phyloP scores from a whole-genome alignment of 352 stramenopile genomes.

The Globisporangium polare region DNA sequence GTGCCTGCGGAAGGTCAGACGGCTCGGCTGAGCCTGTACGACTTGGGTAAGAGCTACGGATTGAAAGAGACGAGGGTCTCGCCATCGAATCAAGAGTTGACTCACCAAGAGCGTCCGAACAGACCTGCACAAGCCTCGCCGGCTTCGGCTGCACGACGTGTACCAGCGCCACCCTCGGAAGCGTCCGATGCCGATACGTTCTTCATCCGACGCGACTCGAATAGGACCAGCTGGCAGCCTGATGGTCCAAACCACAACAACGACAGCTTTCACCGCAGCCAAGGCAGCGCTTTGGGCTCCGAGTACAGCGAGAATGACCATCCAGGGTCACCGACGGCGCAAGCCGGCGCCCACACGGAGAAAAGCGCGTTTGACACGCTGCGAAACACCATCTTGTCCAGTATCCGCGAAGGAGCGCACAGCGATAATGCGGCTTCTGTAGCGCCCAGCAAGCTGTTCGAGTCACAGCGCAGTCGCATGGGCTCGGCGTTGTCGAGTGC shows the following conservation, averaged over 20 bases:
- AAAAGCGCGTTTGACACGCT: constrained; percentile 13
- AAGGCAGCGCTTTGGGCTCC: constrained; percentile 1
- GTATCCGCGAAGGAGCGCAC: constrained; percentile 5
- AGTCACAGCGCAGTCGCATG: neutral
- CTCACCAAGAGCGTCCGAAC: neutral
- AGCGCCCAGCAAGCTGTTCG: neutral
- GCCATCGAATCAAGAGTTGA: neutral
- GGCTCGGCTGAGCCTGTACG: constrained; percentile 34
- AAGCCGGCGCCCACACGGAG: neutral
- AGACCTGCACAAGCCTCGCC: neutral
- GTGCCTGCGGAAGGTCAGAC: constrained; percentile 15
- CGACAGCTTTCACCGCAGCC: neutral
- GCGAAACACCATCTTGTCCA: constrained; percentile 18
- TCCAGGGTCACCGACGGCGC: neutral
- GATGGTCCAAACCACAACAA: neutral
- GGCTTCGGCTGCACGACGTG: neutral
- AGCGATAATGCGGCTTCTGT: neutral
- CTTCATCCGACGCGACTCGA: constrained; percentile 21
- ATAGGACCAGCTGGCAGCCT: constrained; percentile 4
- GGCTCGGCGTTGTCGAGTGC: neutral
- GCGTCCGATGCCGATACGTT: constrained; percentile 15
- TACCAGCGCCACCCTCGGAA: neutral
- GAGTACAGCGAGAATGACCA: neutral
- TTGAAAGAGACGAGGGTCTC: constrained; percentile 8
- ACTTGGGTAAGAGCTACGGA: constrained; percentile 33